A percentile compares a stretch with the other conserved stretches of the same genome.
Conservation (phyloP, 257 asterid species). For the Jaltomata sinuosa region DNA sequence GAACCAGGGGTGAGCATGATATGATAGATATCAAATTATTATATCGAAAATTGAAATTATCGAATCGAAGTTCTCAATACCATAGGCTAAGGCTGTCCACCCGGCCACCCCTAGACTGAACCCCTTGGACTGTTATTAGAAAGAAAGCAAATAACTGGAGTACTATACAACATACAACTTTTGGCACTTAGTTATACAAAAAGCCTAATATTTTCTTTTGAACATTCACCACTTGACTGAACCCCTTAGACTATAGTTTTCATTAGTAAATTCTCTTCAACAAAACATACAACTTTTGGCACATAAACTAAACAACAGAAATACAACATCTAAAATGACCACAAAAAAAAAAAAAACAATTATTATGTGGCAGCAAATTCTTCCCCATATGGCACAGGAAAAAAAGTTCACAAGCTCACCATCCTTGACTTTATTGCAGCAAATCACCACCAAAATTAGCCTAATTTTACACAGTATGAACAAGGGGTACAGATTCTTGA, state of each 20-base stretch:
- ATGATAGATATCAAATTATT: no score
- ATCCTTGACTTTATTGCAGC: slow-evolving; percentile 3
- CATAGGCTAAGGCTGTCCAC: no score
- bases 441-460: not conserved
- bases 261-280: not conserved
- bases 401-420: no score
- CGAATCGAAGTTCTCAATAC: no score
- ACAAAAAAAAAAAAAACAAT: no score
- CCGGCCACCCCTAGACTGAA: no score
- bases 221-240: not conserved
- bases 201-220: not conserved
- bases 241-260: not conserved
- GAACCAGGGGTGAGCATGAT: no score
- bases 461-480: not conserved
- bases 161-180: not conserved
- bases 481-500: not conserved
- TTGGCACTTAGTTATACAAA: not conserved
- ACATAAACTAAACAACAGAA: not conserved
- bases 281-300: not conserved
- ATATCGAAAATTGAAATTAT: no score
- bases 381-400: no score
- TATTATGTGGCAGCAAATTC: no score
- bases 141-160: not conserved
- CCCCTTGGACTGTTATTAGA: no score
- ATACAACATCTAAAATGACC: not conserved